A percentile compares a stretch with the other conserved stretches of the same genome.
Conservation (phyloP, 2,329 filamentous ascomycete species). For the Metarhizium anisopliae region DNA sequence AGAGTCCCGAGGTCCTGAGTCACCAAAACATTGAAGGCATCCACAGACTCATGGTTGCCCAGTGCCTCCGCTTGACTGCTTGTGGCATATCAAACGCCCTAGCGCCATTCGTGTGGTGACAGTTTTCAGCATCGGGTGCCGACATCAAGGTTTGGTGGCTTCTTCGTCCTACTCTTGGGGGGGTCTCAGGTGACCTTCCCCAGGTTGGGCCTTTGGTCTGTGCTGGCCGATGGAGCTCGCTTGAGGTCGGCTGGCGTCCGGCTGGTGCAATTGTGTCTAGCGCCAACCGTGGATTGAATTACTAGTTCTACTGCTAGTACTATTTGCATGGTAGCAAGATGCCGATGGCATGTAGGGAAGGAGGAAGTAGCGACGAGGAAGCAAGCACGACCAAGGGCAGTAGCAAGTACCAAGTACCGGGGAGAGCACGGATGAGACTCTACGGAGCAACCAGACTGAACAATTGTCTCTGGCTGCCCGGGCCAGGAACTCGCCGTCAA, state of each 20-base stretch:
- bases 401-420: no score
- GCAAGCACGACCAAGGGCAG: no score
- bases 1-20: no score
- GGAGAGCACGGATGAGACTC: no score
- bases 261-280: not conserved
- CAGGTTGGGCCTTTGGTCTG: not conserved
- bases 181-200: slow-evolving; percentile 1
- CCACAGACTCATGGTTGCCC: no score
- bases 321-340: no score
- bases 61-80: no score
- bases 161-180: not conserved
- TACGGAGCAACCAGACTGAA: no score
- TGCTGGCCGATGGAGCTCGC: not conserved
- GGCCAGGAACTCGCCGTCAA: not conserved
- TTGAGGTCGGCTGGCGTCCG: not conserved
- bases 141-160: not conserved
- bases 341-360: no score
- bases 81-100: not conserved
- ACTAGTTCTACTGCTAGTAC: no score
- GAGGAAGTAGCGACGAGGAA: no score
- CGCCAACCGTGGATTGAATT: not conserved
- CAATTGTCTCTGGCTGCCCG: not conserved
- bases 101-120: not conserved
- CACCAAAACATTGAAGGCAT: no score
- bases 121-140: not conserved